Evolutionary conservation across 139 green algal species (phyloP).

Genomic region (Asterochloris erici): DNA sequence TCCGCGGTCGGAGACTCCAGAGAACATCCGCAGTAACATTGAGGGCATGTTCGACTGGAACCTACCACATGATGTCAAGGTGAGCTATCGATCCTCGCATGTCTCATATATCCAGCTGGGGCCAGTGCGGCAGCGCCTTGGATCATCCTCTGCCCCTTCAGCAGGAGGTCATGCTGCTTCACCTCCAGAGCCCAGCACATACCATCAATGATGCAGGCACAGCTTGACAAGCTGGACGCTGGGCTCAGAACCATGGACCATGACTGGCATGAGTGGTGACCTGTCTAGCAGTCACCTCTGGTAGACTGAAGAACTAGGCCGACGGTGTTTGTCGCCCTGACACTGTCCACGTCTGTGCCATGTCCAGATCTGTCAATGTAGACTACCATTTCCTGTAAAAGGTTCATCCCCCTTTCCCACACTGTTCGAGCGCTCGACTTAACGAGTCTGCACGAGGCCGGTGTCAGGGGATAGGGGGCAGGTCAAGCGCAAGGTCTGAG

Average conservation of each 20-base stretch:
- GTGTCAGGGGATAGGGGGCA: too few species aligned
- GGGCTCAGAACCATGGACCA: neutral
- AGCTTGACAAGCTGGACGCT: constrained; percentile 5
- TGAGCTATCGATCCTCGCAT: neutral
- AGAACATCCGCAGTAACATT: constrained; percentile 54
- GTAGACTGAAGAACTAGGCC: too few species aligned
- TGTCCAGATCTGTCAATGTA: too few species aligned
- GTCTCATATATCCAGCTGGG: neutral
- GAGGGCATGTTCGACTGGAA: constrained; percentile 48
- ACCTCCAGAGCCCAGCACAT: neutral
- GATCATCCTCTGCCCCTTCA: neutral
- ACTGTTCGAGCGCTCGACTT: too few species aligned
- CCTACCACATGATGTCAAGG: constrained; percentile 55
- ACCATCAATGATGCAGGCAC: neutral
- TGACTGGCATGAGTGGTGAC: constrained; percentile 16
- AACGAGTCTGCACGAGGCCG: too few species aligned
- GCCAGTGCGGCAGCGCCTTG: neutral
- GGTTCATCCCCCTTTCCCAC: too few species aligned
- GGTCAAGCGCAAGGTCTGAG: too few species aligned
- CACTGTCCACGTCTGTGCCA: too few species aligned
- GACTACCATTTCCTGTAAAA: too few species aligned
- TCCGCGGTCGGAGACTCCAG: constrained; percentile 42
- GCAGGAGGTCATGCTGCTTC: neutral
- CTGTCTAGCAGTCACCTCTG: neutral
- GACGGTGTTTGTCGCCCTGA: too few species aligned